Conservation (phyloP, 176 grass and related monocot species). For the Triticum timopheevii region DNA sequence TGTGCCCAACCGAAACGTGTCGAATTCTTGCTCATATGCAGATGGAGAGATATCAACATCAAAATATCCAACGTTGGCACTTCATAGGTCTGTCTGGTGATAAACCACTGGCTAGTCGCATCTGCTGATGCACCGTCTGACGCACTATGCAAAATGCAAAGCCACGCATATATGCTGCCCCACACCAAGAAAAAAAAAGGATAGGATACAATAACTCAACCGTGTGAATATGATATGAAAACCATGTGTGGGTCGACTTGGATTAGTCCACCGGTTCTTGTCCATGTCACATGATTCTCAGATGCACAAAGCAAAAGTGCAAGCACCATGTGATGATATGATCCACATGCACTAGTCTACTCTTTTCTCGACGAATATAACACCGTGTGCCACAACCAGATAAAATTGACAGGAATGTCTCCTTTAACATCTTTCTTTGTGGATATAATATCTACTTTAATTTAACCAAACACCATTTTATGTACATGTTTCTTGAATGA, state of each 20-base stretch:
- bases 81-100: not conserved
- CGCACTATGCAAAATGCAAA: slow-evolving; percentile 9
- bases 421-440: too few species aligned
- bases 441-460: too few species aligned
- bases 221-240: not conserved
- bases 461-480: not conserved
- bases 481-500: slow-evolving; percentile 12
- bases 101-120: not conserved
- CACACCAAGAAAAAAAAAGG: not conserved
- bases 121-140: slow-evolving; percentile 27
- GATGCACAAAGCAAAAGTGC: not conserved
- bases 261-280: slow-evolving; percentile 8
- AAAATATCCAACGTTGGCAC: not conserved
- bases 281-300: slow-evolving; percentile 26
- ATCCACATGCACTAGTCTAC: not conserved
- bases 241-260: not conserved
- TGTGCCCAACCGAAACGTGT: not conserved
- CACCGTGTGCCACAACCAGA: not conserved
- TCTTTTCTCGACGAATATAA: not conserved
- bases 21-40: not conserved
- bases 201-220: not conserved
- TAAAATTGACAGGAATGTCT: not conserved
- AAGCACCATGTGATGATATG: not conserved
- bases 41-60: not conserved
- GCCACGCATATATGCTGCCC: not conserved